These are phyloP conservation scores for Trametopsis cervina DNA, from an alignment of 768 basidiomycete species.

Conservation along the genomic window DNA sequence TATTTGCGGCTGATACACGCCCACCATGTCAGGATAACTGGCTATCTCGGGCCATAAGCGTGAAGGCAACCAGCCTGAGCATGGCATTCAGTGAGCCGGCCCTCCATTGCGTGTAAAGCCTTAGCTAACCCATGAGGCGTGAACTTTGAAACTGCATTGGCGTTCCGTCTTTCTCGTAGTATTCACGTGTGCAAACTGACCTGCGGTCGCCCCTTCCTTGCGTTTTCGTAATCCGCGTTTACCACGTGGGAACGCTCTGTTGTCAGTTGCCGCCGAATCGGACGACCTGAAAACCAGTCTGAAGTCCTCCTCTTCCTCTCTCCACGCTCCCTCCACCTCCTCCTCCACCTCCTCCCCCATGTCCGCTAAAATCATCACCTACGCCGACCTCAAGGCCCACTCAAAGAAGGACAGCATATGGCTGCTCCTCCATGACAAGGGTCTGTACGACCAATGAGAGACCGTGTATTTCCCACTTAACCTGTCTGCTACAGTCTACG, in stretches of 20 bases:
- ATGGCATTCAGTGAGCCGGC: too few relatives aligned
- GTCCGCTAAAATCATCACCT: conserved; percentile 50
- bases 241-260: conserved; percentile 14
- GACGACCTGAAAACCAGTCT: conserved; percentile 6
- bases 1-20: too few relatives aligned
- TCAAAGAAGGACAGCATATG: conserved; percentile 69
- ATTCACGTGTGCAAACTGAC: neutral
- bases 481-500: conserved; percentile 60
- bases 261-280: conserved; percentile 7
- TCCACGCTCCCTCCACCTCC: conserved; percentile 7
- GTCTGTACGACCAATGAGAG: conserved; percentile 31
- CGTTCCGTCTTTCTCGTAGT: neutral
- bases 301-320: neutral
- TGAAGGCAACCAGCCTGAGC: too few relatives aligned
- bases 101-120: too few relatives aligned
- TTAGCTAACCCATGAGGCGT: too few relatives aligned
- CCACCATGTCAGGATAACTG: too few relatives aligned
- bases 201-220: neutral
- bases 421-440: conserved; percentile 81
- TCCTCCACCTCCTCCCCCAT: conserved; percentile 11
- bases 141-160: too few relatives aligned
- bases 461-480: conserved; percentile 11
- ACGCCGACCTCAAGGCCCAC: conserved; percentile 76
- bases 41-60: too few relatives aligned
- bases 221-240: conserved; percentile 6